A percentile compares a stretch with the other conserved stretches of the same genome.
Conservation (phyloP, 202 grass and related monocot genomes). For the Digitaria exilis region DNA sequence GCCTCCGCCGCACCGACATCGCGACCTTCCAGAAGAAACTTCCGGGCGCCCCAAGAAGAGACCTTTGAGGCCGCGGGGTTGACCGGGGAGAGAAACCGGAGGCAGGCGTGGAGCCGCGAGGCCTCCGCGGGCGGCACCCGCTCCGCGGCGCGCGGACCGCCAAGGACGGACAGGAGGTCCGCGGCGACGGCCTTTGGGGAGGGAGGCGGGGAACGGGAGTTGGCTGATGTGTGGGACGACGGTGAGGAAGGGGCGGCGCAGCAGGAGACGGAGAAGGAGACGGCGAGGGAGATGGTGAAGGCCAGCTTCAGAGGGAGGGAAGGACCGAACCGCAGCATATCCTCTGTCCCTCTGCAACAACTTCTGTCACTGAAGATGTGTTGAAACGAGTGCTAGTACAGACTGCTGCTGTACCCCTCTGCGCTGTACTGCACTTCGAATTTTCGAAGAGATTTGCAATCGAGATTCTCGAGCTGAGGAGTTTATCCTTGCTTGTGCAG, state of each 20-base stretch:
- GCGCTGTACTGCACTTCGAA: background rate
- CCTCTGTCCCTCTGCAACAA: background rate
- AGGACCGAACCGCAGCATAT: slow-evolving; percentile 39
- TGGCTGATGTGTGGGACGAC: background rate
- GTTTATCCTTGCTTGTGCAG: too few species aligned
- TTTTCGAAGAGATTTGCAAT: background rate
- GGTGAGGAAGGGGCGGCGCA: background rate
- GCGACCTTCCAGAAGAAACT: slow-evolving; percentile 39
- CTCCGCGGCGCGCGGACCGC: slow-evolving; percentile 39
- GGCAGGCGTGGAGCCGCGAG: slow-evolving; percentile 53
- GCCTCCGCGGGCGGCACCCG: slow-evolving; percentile 55
- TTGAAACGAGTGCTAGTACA: background rate
- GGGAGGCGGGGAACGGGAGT: slow-evolving; percentile 17
- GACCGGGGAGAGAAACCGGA: slow-evolving; percentile 73
- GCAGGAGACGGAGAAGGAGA: slow-evolving; percentile 53
- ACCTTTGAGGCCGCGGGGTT: background rate
- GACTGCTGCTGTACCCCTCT: background rate
- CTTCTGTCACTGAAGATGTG: background rate
- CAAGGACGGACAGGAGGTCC: slow-evolving; percentile 77
- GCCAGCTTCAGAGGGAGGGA: slow-evolving; percentile 59
- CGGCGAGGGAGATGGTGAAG: slow-evolving; percentile 68
- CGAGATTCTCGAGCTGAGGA: too few species aligned
- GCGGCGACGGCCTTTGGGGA: slow-evolving; percentile 45
- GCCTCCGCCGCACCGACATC: slow-evolving; percentile 23
- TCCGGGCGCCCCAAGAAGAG: slow-evolving; percentile 27